A percentile compares a stretch with the other conserved stretches of the same genome.
phyloP scores from a whole-genome alignment of 2,329 filamentous ascomycete species.

The Arthrobotrys pseudoclavata region DNA sequence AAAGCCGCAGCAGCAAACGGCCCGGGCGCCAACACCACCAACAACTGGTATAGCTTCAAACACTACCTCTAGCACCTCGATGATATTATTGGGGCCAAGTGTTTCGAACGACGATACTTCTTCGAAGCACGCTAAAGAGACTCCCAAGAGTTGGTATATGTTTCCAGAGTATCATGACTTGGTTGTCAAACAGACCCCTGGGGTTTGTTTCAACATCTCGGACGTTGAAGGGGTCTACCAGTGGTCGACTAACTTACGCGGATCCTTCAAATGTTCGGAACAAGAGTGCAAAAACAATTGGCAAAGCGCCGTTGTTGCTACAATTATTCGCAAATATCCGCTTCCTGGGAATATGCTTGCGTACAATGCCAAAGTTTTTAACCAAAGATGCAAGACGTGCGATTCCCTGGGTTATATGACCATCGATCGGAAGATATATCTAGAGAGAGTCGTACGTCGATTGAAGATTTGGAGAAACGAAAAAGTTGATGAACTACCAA shows the following conservation, averaged over 20 bases:
- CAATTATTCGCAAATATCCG: conserved; percentile 15
- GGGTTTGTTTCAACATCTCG: conserved; percentile 1
- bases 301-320: conserved; percentile 19
- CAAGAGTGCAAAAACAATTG: conserved; percentile 5
- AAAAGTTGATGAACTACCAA: neutral
- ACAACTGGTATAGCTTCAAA: neutral
- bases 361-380: conserved; percentile 43
- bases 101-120: neutral
- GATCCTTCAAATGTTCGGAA: conserved; percentile 17
- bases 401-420: conserved; percentile 22
- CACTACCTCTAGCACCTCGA: neutral
- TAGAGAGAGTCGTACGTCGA: conserved; percentile 27
- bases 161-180: conserved; percentile 24
- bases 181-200: conserved; percentile 3
- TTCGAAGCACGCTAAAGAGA: neutral
- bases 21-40: neutral
- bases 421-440: conserved; percentile 1
- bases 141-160: conserved; percentile 9
- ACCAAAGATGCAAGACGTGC: conserved; percentile 35
- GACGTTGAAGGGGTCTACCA: neutral
- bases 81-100: neutral
- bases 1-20: neutral
- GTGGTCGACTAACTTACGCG: conserved; percentile 4
- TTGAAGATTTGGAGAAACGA: conserved; percentile 45
- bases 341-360: neutral